These are phyloP conservation scores for Ceratocystis diversiconidia DNA, from an alignment of 2,329 filamentous ascomycete genomes.

Conservation along the genomic window DNA sequence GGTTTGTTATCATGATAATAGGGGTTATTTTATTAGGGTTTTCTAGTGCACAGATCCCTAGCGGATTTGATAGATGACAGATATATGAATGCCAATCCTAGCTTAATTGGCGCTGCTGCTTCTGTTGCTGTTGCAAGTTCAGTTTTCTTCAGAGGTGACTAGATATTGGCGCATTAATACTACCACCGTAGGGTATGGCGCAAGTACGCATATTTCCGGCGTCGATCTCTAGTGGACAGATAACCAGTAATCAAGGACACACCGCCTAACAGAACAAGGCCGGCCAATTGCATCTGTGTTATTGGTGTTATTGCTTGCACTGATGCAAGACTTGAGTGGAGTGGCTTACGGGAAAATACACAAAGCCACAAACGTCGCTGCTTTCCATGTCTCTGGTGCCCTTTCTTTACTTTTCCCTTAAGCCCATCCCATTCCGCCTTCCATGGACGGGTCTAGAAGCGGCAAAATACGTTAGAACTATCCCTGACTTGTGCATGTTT, in stretches of 20 bases:
- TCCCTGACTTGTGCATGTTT: background rate
- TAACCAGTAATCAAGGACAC: background rate
- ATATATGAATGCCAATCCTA: background rate
- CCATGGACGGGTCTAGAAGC: slow-evolving; percentile 3
- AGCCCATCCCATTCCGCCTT: background rate
- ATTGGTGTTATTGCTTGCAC: too few relatives aligned
- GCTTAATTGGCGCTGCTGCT: background rate
- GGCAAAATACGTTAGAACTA: slow-evolving; percentile 8
- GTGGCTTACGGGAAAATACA: background rate
- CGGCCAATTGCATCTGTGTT: background rate
- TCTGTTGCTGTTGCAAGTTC: background rate
- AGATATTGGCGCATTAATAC: too few relatives aligned
- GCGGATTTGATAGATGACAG: background rate
- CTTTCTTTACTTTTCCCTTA: background rate
- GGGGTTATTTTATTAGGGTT: background rate
- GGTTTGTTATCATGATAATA: background rate
- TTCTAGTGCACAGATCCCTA: background rate
- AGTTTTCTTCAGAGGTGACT: background rate
- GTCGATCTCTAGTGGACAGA: background rate
- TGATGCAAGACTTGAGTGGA: too few relatives aligned
- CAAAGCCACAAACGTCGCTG: background rate
- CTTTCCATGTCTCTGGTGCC: background rate
- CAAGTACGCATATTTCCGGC: background rate
- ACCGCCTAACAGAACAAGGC: background rate
- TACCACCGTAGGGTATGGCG: too few relatives aligned